A percentile compares a stretch with the other conserved stretches of the same genome.
These are phyloP conservation scores for Nakaseomyces sp. DNA, from an alignment of 1,139 yeast species.

Conservation along the genomic window DNA sequence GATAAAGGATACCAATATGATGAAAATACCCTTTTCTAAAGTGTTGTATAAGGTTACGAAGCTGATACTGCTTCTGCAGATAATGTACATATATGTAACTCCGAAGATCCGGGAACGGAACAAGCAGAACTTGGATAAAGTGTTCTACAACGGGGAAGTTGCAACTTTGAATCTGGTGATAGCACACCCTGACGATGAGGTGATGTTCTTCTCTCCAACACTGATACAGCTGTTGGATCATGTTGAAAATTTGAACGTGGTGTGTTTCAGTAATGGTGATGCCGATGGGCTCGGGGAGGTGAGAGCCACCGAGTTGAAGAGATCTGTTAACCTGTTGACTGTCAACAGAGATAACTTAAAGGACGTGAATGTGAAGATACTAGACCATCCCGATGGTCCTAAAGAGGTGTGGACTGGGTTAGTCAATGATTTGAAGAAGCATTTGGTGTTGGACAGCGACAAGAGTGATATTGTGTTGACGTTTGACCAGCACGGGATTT, in stretches of 20 bases:
- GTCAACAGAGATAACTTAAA: conserved; percentile 20
- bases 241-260: conserved; percentile 36
- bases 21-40: conserved; percentile 4
- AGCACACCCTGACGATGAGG: conserved; percentile 98
- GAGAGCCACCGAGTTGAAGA: conserved; percentile 50
- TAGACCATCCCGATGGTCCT: conserved; percentile 63
- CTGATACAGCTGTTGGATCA: conserved; percentile 17
- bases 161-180: conserved; percentile 39
- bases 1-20: too few relatives aligned
- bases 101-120: conserved; percentile 10
- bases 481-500: conserved; percentile 77
- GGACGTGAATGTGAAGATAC: conserved; percentile 35
- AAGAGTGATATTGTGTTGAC: conserved; percentile 49
- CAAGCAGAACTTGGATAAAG: conserved; percentile 3
- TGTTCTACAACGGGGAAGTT: not conserved
- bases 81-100: conserved; percentile 13
- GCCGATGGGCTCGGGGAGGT: conserved; percentile 62
- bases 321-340: conserved; percentile 47
- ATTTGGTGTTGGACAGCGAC: conserved; percentile 20
- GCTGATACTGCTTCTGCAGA: conserved; percentile 12
- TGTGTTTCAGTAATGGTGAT: conserved; percentile 76
- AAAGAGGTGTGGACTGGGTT: conserved; percentile 46
- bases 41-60: conserved; percentile 9
- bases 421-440: conserved; percentile 31
- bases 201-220: conserved; percentile 92